These are phyloP conservation scores for Chamaecyparis obtusa DNA, from an alignment of 75 land plant species.

Conservation along the genomic window DNA sequence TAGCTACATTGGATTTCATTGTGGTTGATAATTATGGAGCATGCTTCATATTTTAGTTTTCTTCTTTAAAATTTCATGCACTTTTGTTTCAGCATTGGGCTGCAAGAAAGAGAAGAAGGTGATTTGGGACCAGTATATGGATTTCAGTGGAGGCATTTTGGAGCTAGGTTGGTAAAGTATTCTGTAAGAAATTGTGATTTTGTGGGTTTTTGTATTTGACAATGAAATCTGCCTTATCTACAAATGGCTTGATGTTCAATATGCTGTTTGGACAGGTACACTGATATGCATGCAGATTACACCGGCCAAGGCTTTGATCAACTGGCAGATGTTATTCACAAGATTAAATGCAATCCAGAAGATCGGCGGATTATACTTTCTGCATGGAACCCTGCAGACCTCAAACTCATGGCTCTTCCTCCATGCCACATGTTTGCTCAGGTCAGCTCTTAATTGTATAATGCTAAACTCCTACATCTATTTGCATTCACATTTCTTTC, in stretches of 20 bases:
- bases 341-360: conserved; percentile 79
- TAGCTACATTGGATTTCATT: neutral
- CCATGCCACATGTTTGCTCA: conserved; percentile 99
- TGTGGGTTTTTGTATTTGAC: neutral
- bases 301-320: conserved; percentile 97
- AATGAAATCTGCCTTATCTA: neutral
- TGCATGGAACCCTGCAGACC: conserved; percentile 99
- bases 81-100: conserved; percentile 58
- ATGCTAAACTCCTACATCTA: neutral
- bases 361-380: conserved; percentile 92
- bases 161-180: conserved; percentile 63
- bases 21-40: neutral
- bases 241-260: neutral
- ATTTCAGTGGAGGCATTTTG: conserved; percentile 99
- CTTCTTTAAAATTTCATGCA: neutral
- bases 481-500: neutral
- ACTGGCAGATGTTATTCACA: conserved; percentile 81
- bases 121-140: conserved; percentile 98
- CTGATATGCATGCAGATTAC: conserved; percentile 93
- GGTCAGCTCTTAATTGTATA: conserved; percentile 30
- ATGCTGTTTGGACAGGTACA: conserved; percentile 51
- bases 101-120: conserved; percentile 85
- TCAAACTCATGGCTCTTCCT: conserved; percentile 92
- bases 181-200: neutral
- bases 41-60: neutral